Conservation (phyloP, 331 rosid genomes). For the Dryas integrifolia region DNA sequence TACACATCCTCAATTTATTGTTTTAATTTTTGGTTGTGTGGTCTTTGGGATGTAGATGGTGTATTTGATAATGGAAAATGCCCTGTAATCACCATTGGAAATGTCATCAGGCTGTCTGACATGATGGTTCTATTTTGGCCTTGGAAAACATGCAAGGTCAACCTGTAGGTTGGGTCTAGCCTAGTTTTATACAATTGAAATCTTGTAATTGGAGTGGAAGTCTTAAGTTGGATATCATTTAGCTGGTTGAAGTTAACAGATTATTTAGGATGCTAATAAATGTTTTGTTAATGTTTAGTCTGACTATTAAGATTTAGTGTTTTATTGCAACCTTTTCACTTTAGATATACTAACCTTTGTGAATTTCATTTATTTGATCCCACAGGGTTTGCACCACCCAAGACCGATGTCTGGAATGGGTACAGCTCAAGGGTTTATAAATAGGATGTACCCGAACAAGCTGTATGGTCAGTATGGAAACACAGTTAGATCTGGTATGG, state of each 20-base stretch:
- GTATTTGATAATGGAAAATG: background rate
- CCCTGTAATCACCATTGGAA: background rate
- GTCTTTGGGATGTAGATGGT: background rate
- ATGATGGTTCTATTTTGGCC: background rate
- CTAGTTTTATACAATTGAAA: background rate
- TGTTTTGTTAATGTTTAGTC: background rate
- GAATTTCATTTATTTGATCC: background rate
- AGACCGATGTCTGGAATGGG: constrained; percentile 73
- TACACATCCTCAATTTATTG: too few relatives aligned
- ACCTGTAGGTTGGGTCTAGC: background rate
- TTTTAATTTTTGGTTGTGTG: background rate
- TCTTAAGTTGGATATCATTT: too few relatives aligned
- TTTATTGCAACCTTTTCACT: background rate
- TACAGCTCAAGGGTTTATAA: constrained; percentile 53
- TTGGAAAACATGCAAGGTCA: background rate
- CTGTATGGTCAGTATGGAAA: constrained; percentile 72
- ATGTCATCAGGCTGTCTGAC: background rate
- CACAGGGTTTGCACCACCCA: constrained; percentile 78
- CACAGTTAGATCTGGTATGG: constrained; percentile 65
- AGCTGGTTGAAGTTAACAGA: background rate
- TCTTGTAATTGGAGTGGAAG: background rate
- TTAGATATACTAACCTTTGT: background rate
- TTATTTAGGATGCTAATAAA: background rate
- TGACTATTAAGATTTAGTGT: background rate
- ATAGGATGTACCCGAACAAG: constrained; percentile 68